These are phyloP conservation scores for Ballota nigra DNA, from an alignment of 257 asterid species.

Conservation along the genomic window DNA sequence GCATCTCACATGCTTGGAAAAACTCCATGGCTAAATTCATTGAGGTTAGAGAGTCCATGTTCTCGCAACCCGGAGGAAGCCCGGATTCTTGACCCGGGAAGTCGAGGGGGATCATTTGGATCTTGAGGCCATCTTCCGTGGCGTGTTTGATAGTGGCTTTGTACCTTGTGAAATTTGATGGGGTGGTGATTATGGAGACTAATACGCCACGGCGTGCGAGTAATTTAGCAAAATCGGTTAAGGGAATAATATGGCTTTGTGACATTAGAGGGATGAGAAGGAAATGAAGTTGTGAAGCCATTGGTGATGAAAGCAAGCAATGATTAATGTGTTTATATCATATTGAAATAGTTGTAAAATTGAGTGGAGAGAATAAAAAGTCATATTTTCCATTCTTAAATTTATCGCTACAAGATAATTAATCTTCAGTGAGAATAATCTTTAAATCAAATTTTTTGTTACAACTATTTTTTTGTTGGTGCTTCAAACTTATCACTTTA, in stretches of 20 bases:
- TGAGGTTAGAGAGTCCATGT: constrained; percentile 45
- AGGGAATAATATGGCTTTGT: constrained; percentile 63
- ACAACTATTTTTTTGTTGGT: too few relatives aligned
- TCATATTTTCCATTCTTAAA: too few relatives aligned
- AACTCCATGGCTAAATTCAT: constrained; percentile 22
- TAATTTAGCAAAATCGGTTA: constrained; percentile 48
- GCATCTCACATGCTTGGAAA: constrained; percentile 32
- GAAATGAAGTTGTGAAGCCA: constrained; percentile 48
- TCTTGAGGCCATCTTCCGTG: constrained; percentile 8
- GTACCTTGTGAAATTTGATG: constrained; percentile 39
- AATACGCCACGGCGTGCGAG: constrained; percentile 38
- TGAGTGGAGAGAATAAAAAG: too few relatives aligned
- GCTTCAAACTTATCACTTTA: too few relatives aligned
- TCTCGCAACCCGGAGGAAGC: constrained; percentile 61
- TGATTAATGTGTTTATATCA: too few relatives aligned
- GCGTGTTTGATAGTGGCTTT: constrained; percentile 14
- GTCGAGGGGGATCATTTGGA: constrained; percentile 33
- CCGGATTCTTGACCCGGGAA: constrained; percentile 56
- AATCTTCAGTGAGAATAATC: too few relatives aligned
- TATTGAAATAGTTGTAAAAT: too few relatives aligned
- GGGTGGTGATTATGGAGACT: constrained; percentile 52
- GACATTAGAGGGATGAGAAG: constrained; percentile 55
- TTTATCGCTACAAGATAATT: too few relatives aligned
- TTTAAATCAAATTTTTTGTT: too few relatives aligned
- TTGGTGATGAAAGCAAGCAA: neutral